phyloP scores from a whole-genome alignment of 352 stramenopile genomes.

The Pseudoperonospora humuli region DNA sequence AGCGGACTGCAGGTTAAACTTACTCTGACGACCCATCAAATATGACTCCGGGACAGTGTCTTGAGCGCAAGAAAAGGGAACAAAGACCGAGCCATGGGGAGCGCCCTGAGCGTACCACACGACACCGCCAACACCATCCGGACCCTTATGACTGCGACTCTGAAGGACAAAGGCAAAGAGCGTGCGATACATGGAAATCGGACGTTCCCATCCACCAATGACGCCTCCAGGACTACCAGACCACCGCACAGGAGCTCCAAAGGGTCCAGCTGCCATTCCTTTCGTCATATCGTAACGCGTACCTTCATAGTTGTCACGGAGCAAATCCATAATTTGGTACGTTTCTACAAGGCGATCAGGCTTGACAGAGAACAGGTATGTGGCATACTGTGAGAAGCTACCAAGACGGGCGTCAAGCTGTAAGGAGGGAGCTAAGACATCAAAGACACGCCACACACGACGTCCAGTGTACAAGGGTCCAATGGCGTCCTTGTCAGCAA shows the following conservation, averaged over 20 bases:
- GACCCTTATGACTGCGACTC: constrained; percentile 19
- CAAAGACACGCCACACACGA: constrained; percentile 86
- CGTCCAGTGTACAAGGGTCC: constrained; percentile 65
- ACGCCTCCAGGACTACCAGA: constrained; percentile 40
- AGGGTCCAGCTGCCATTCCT: constrained; percentile 83
- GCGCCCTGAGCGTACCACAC: constrained; percentile 61
- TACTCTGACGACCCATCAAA: constrained; percentile 50
- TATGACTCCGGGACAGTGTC: constrained; percentile 43
- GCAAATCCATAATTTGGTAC: constrained; percentile 72
- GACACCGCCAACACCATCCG: constrained; percentile 41
- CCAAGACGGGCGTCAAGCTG: constrained; percentile 57
- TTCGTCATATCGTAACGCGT: constrained; percentile 86
- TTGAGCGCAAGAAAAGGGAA: constrained; percentile 62
- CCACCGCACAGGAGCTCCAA: constrained; percentile 84
- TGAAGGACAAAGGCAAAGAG: constrained; percentile 78
- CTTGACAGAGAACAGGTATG: constrained; percentile 86
- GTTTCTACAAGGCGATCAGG: constrained; percentile 54
- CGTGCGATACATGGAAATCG: constrained; percentile 90
- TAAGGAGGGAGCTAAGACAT: constrained; percentile 70
- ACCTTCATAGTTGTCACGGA: constrained; percentile 88
- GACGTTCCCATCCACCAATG: constrained; percentile 73
- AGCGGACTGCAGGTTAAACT: constrained; percentile 55
- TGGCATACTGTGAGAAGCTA: constrained; percentile 56
- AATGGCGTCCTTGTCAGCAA: constrained; percentile 47
- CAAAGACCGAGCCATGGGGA: constrained; percentile 65